A percentile compares a stretch with the other conserved stretches of the same genome.
Conservation (phyloP, 1,284 basidiomycete species). For the Puccinia sorghi region DNA sequence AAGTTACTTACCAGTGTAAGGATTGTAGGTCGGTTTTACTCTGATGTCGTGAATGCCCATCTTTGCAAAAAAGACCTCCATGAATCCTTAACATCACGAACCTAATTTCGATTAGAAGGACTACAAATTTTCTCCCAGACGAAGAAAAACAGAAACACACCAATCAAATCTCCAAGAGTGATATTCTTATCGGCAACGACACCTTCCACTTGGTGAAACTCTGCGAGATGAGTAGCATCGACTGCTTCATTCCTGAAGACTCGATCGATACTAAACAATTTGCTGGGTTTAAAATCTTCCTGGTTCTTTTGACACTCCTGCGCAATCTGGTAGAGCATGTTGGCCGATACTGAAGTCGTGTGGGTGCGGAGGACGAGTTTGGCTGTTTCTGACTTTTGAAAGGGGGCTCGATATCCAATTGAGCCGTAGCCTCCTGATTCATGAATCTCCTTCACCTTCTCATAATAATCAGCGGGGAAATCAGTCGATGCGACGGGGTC, state of each 20-base stretch:
- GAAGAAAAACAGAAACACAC: slow-evolving; percentile 61
- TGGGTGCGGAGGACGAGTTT: slow-evolving; percentile 94
- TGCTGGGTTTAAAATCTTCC: slow-evolving; percentile 79
- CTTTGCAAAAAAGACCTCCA: slow-evolving; percentile 97
- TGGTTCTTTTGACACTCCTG: slow-evolving; percentile 59
- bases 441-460: slow-evolving; percentile 82
- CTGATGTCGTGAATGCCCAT: slow-evolving; percentile 70
- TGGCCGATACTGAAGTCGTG: slow-evolving; percentile 91
- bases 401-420: slow-evolving; percentile 96
- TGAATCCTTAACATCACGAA: slow-evolving; percentile 70
- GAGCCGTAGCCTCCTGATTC: slow-evolving; percentile 85
- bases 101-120: slow-evolving; percentile 8
- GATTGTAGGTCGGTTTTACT: slow-evolving; percentile 60
- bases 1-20: slow-evolving; percentile 56
- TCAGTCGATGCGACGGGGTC: slow-evolving; percentile 78
- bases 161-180: slow-evolving; percentile 95
- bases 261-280: slow-evolving; percentile 96
- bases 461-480: slow-evolving; percentile 83
- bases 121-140: background rate
- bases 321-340: slow-evolving; percentile 92
- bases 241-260: slow-evolving; percentile 99
- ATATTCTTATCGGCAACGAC: slow-evolving; percentile 93
- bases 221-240: slow-evolving; percentile 98
- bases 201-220: slow-evolving; percentile 99
- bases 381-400: slow-evolving; percentile 84